Conservation (phyloP, 352 stramenopile species). For the Phytophthora constricta region DNA sequence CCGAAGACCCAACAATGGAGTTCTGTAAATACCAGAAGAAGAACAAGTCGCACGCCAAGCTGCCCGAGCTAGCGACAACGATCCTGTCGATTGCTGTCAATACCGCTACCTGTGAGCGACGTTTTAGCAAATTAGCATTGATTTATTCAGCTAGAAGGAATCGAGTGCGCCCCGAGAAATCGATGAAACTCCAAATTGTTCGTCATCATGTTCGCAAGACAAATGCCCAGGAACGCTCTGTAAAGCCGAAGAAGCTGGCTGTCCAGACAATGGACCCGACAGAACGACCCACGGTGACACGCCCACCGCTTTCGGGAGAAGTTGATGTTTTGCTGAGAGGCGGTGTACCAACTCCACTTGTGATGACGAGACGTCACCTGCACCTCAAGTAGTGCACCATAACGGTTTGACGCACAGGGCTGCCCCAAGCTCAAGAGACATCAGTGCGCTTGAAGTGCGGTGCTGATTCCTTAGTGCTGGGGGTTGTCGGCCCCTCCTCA, state of each 20-base stretch:
- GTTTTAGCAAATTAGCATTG: not conserved
- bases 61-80: not conserved
- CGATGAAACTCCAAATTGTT: not conserved
- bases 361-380: no score
- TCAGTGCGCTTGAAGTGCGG: no score
- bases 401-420: no score
- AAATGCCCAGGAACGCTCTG: not conserved
- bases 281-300: not conserved
- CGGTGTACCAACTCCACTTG: no score
- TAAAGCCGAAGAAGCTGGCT: not conserved
- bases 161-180: not conserved
- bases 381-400: no score
- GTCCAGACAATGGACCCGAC: not conserved
- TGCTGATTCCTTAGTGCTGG: no score
- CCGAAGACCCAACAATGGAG: not conserved
- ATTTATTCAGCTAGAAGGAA: not conserved
- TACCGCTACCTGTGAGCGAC: not conserved
- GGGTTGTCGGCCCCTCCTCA: no score
- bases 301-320: not conserved
- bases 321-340: no score
- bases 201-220: not conserved
- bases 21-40: not conserved
- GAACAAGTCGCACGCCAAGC: not conserved
- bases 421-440: no score
- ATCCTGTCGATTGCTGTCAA: not conserved